These are phyloP conservation scores for Blastosporella zonata DNA, from an alignment of 1,284 basidiomycete species.

Conservation along the genomic window DNA sequence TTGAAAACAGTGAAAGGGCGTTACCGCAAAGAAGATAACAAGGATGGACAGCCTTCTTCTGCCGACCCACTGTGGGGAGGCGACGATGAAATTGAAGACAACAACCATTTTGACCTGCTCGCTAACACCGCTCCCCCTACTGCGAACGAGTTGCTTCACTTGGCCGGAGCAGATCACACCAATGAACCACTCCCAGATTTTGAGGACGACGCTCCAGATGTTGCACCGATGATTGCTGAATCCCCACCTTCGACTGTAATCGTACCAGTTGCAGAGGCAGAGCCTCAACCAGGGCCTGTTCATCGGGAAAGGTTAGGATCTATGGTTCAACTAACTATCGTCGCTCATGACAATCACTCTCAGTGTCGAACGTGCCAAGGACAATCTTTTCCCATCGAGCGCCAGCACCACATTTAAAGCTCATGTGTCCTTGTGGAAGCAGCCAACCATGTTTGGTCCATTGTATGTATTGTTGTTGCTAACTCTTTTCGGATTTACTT, in stretches of 20 bases:
- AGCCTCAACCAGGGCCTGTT: neutral
- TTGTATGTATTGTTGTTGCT: conserved; percentile 38
- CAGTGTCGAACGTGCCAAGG: conserved; percentile 41
- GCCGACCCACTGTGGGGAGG: conserved; percentile 11
- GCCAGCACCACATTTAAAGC: conserved; percentile 3
- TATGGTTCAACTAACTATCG: neutral
- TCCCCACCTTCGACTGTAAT: neutral
- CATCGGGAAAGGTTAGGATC: conserved; percentile 21
- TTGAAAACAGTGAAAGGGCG: conserved; percentile 47
- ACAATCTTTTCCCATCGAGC: conserved; percentile 43
- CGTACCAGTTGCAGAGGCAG: neutral
- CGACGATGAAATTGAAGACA: conserved; percentile 6
- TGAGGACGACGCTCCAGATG: conserved; percentile 41
- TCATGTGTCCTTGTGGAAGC: conserved; percentile 26
- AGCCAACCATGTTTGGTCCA: conserved; percentile 55
- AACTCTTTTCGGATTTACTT: conserved; percentile 5
- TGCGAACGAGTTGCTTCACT: conserved; percentile 42
- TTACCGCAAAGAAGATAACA: conserved; percentile 20
- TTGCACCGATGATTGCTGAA: neutral
- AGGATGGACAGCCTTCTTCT: neutral
- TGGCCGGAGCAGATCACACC: conserved; percentile 40
- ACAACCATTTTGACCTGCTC: conserved; percentile 1
- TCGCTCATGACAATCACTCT: conserved; percentile 8
- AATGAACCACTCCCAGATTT: conserved; percentile 49
- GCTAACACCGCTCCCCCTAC: conserved; percentile 30